These are phyloP conservation scores for Oehlia diaphana DNA, from an alignment of 192 early-diverging fungal species.

Conservation along the genomic window DNA sequence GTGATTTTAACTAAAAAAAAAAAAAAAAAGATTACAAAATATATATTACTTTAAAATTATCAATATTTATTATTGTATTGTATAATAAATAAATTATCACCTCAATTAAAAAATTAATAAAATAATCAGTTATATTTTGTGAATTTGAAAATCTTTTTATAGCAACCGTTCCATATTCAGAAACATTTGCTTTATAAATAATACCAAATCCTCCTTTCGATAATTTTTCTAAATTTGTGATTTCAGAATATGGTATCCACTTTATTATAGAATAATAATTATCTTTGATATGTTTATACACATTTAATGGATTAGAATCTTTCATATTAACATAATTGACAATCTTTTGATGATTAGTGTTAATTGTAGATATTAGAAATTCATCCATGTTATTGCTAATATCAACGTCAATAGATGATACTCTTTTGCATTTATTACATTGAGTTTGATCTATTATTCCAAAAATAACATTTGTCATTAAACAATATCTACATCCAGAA, in stretches of 20 bases:
- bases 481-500: neutral
- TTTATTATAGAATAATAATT: neutral
- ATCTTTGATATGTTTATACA: neutral
- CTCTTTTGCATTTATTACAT: neutral
- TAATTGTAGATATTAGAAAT: neutral
- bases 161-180: neutral
- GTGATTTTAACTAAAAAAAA: neutral
- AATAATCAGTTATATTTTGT: neutral
- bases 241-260: neutral
- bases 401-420: neutral
- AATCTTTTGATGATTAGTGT: neutral
- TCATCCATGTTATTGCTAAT: neutral
- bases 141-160: neutral
- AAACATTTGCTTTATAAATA: neutral
- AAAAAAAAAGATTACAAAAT: no score
- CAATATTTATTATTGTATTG: no score
- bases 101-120: neutral
- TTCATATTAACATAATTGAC: neutral
- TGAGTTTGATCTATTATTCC: neutral
- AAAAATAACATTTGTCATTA: neutral
- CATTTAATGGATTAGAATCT: neutral
- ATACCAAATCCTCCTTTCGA: neutral
- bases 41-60: neutral
- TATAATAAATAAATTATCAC: neutral
- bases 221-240: neutral